These are phyloP conservation scores for Cryptosporidium baileyi DNA, from an alignment of 169 alveolate species.

Conservation along the genomic window DNA sequence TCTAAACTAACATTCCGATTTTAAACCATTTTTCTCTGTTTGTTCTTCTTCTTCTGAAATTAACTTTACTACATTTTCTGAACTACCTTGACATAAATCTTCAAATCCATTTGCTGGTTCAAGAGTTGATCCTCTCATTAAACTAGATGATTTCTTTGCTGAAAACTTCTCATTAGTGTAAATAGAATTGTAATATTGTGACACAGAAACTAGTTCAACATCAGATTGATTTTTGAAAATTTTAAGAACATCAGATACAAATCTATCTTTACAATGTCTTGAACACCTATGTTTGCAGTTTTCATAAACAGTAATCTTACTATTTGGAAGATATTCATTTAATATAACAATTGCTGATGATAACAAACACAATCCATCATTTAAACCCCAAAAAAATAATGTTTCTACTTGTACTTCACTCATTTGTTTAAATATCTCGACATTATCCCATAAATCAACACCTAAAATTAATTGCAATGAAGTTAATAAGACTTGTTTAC, in stretches of 20 bases:
- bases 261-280: slow-evolving; percentile 33
- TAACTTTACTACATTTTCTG: too few relatives aligned
- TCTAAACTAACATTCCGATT: too few relatives aligned
- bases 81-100: background rate
- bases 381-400: slow-evolving; percentile 64
- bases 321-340: slow-evolving; percentile 28
- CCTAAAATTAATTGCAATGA: slow-evolving; percentile 48
- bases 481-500: slow-evolving; percentile 34
- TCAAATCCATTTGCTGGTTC: background rate
- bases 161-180: background rate
- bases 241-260: background rate
- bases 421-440: slow-evolving; percentile 8
- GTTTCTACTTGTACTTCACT: background rate
- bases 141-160: background rate
- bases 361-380: slow-evolving; percentile 33
- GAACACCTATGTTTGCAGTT: slow-evolving; percentile 58
- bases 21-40: too few relatives aligned
- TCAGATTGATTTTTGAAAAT: background rate
- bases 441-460: slow-evolving; percentile 38
- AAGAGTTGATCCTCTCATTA: background rate
- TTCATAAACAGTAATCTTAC: slow-evolving; percentile 42
- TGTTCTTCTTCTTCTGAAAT: too few relatives aligned
- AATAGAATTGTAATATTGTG: slow-evolving; percentile 21
- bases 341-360: slow-evolving; percentile 21
- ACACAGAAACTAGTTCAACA: background rate